These are phyloP conservation scores for Drechslerella stenobrocha DNA, from an alignment of 2,329 filamentous ascomycete species.

Conservation along the genomic window DNA sequence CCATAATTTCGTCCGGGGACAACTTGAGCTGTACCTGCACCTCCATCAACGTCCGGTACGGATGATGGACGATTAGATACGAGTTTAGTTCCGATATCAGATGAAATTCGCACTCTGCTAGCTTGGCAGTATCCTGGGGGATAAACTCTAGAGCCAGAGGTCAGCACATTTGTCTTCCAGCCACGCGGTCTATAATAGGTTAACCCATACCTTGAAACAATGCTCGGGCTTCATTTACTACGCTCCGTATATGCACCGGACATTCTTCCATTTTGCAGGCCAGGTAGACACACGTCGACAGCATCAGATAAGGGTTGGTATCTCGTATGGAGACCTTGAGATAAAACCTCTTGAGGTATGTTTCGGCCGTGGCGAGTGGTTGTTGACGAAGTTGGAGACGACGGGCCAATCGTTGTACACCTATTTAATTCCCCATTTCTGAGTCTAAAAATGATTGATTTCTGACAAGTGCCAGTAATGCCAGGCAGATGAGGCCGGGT, in stretches of 20 bases:
- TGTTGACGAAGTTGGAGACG: slow-evolving; percentile 85
- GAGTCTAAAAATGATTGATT: slow-evolving; percentile 24
- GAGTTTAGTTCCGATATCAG: slow-evolving; percentile 89
- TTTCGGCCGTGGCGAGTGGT: slow-evolving; percentile 86
- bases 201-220: slow-evolving; percentile 74
- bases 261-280: slow-evolving; percentile 98
- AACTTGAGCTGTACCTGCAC: slow-evolving; percentile 71
- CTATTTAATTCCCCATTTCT: slow-evolving; percentile 57
- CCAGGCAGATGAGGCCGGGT: slow-evolving; percentile 2
- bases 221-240: slow-evolving; percentile 81
- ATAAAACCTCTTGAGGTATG: slow-evolving; percentile 95
- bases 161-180: slow-evolving; percentile 29
- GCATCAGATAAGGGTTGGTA: slow-evolving; percentile 89
- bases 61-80: slow-evolving; percentile 86
- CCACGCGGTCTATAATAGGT: slow-evolving; percentile 57
- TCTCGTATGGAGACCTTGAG: slow-evolving; percentile 84
- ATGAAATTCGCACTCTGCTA: slow-evolving; percentile 92
- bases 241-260: slow-evolving; percentile 90
- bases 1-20: slow-evolving; percentile 73
- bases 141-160: slow-evolving; percentile 64
- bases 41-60: slow-evolving; percentile 77
- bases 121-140: slow-evolving; percentile 74
- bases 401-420: slow-evolving; percentile 80
- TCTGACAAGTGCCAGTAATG: background rate
- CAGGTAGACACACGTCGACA: slow-evolving; percentile 91